Evolutionary conservation across 345 rosid genomes (phyloP).

Genomic region (Brassica rapa): DNA sequence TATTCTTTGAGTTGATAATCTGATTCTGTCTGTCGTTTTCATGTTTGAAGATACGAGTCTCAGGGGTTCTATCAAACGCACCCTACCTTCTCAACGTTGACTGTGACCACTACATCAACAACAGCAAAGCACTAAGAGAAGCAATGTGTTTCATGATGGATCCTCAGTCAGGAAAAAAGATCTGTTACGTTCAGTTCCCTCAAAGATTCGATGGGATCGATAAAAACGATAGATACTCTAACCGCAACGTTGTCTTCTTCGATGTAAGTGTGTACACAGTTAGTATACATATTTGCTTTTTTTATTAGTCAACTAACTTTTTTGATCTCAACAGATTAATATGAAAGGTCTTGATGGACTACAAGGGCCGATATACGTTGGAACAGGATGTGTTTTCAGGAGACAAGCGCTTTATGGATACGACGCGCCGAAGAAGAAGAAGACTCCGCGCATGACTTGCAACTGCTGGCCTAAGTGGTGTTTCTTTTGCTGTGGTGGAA

Average conservation of each 20-base stretch:
- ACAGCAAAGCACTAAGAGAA: conserved; percentile 79
- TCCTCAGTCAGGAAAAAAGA: conserved; percentile 70
- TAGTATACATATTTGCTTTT: too few relatives aligned
- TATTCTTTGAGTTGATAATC: background rate
- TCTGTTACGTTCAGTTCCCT: conserved; percentile 84
- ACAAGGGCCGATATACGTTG: conserved; percentile 94
- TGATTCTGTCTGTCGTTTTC: conserved; percentile 4
- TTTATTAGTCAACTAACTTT: background rate
- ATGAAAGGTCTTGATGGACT: conserved; percentile 95
- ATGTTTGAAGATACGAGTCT: conserved; percentile 57
- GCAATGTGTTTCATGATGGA: conserved; percentile 95
- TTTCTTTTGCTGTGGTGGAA: conserved; percentile 48
- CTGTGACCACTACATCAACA: conserved; percentile 87
- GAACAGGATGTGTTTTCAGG: conserved; percentile 93
- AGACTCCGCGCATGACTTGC: conserved; percentile 66
- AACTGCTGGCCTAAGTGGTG: conserved; percentile 92
- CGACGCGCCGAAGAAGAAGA: conserved; percentile 80
- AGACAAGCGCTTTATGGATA: conserved; percentile 84
- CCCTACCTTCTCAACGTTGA: conserved; percentile 79
- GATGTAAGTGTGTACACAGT: conserved; percentile 52
- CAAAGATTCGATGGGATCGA: conserved; percentile 88
- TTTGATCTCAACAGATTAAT: conserved; percentile 61
- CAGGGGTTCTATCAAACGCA: conserved; percentile 74
- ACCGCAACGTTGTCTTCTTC: conserved; percentile 79
- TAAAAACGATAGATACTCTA: conserved; percentile 72